Conservation (phyloP, 495 filamentous ascomycete species). For the Pyronema domesticum region DNA sequence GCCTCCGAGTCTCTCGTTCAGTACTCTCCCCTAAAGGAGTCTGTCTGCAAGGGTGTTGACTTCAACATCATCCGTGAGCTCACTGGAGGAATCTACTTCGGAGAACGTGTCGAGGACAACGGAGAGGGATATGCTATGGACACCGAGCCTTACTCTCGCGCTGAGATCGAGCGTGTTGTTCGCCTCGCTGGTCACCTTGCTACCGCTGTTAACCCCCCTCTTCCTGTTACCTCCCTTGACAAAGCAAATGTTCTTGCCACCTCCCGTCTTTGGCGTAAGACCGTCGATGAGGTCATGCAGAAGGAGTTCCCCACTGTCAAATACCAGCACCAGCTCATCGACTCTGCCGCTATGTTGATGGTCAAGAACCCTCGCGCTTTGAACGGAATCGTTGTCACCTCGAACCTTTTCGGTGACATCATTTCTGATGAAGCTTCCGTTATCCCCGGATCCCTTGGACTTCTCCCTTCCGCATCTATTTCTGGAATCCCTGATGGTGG, state of each 20-base stretch:
- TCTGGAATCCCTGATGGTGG: constrained; percentile 66
- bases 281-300: constrained; percentile 59
- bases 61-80: constrained; percentile 92
- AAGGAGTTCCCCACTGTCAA: constrained; percentile 81
- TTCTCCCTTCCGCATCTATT: constrained; percentile 79
- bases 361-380: constrained; percentile 81
- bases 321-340: constrained; percentile 80
- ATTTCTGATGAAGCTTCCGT: constrained; percentile 92
- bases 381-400: constrained; percentile 85
- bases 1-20: constrained; percentile 76
- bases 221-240: constrained; percentile 75
- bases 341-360: constrained; percentile 93
- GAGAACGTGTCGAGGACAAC: constrained; percentile 74
- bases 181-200: constrained; percentile 72
- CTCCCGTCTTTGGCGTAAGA: constrained; percentile 74
- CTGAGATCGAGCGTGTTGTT: constrained; percentile 79
- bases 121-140: constrained; percentile 68
- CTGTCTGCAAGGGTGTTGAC: constrained; percentile 72
- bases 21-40: constrained; percentile 71
- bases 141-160: constrained; percentile 73
- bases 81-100: constrained; percentile 94
- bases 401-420: constrained; percentile 94
- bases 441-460: constrained; percentile 77
- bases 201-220: constrained; percentile 56
- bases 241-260: constrained; percentile 97